Conservation (phyloP, 129 eudicot genomes). For the Dittrichia graveolens region DNA sequence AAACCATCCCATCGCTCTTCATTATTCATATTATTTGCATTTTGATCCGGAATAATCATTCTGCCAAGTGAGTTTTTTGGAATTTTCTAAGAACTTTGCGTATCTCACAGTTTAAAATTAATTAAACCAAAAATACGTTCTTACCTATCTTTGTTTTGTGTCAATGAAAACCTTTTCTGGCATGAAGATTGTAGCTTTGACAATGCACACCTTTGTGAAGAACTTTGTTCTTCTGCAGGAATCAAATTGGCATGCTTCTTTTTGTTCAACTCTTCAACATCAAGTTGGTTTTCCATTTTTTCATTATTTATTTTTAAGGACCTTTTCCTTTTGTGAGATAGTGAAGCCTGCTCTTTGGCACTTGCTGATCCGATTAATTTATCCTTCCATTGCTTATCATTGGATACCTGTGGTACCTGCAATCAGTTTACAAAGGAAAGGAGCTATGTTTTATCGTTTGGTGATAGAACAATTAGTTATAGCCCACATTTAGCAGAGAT, state of each 20-base stretch:
- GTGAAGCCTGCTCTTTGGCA: constrained; percentile 23
- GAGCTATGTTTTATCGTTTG: constrained; percentile 6
- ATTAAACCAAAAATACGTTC: neutral
- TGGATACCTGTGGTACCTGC: constrained; percentile 73
- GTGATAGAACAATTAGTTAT: neutral
- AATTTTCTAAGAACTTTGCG: constrained; percentile 51
- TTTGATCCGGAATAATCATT: constrained; percentile 31
- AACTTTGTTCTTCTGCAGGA: constrained; percentile 29
- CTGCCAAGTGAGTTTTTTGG: constrained; percentile 37
- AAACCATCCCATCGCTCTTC: constrained; percentile 74
- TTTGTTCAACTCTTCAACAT: constrained; percentile 27
- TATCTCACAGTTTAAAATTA: constrained; percentile 43
- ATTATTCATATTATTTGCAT: constrained; percentile 21
- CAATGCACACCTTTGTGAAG: neutral
- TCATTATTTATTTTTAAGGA: constrained; percentile 24
- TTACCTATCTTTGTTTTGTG: constrained; percentile 79
- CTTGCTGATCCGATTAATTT: constrained; percentile 35
- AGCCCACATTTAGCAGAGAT: neutral
- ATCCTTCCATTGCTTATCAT: constrained; percentile 62
- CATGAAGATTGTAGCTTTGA: constrained; percentile 55
- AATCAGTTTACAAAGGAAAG: constrained; percentile 6
- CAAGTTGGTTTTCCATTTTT: constrained; percentile 32
- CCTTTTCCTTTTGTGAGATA: constrained; percentile 54
- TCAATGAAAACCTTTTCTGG: constrained; percentile 67
- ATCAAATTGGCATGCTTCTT: constrained; percentile 30